Conservation (phyloP, 2,329 filamentous ascomycete species). For the Cordyceps cicadae region DNA sequence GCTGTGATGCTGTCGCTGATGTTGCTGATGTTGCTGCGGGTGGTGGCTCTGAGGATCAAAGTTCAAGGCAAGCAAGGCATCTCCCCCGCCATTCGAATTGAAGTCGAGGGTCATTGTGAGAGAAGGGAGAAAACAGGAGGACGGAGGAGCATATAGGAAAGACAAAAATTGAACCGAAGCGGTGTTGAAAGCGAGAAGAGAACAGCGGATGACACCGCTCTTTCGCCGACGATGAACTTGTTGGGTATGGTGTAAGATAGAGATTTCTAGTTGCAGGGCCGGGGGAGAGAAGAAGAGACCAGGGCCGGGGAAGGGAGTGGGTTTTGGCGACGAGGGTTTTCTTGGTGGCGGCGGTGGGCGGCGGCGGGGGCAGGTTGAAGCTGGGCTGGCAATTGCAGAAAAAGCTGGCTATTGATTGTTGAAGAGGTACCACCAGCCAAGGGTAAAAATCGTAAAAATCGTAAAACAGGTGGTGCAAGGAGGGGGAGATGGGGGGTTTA, state of each 20-base stretch:
- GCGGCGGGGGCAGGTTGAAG: background rate
- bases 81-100: constrained; percentile 45
- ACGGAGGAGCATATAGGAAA: constrained; percentile 18
- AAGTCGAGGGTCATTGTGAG: constrained; percentile 51
- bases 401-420: no score
- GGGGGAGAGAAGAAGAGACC: constrained; percentile 2
- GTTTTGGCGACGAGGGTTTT: constrained; percentile 8
- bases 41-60: constrained; percentile 53
- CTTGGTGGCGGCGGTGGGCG: background rate
- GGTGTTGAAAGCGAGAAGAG: constrained; percentile 26
- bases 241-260: constrained; percentile 13
- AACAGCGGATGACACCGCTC: constrained; percentile 35
- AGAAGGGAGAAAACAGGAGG: constrained; percentile 25
- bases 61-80: constrained; percentile 53
- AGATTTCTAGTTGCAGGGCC: constrained; percentile 16
- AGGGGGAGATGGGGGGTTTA: no score
- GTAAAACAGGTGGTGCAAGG: no score
- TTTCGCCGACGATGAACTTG: constrained; percentile 22
- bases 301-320: constrained; percentile 11
- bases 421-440: no score
- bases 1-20: constrained; percentile 20
- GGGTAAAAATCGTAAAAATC: no score
- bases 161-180: constrained; percentile 14
- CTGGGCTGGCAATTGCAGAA: background rate
- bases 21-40: constrained; percentile 41